These are phyloP conservation scores for Xylariaceae sp. DNA, from an alignment of 2,329 filamentous ascomycete species.

Conservation along the genomic window DNA sequence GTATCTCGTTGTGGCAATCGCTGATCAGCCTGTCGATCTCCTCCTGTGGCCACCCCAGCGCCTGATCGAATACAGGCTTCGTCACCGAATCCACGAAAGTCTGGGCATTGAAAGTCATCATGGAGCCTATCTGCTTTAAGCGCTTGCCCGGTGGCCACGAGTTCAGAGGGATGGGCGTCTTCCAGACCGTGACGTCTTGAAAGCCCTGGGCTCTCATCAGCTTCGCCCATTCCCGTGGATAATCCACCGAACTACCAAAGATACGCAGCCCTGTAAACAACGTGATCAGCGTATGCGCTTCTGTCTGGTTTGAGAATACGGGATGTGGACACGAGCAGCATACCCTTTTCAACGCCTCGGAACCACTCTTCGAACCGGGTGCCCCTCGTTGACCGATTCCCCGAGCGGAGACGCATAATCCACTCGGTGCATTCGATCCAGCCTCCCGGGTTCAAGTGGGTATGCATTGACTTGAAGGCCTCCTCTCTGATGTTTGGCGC, in stretches of 20 bases:
- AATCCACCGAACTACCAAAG: slow-evolving; percentile 26
- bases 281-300: too few species aligned
- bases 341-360: slow-evolving; percentile 21
- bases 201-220: slow-evolving; percentile 15
- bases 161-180: slow-evolving; percentile 21
- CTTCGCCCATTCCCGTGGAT: slow-evolving; percentile 20
- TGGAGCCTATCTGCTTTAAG: slow-evolving; percentile 23
- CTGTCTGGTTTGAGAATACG: too few species aligned
- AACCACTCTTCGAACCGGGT: too few species aligned
- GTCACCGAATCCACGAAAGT: slow-evolving; percentile 20
- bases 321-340: too few species aligned
- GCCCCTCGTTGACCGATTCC: slow-evolving; percentile 28
- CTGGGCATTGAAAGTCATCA: slow-evolving; percentile 26
- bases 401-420: slow-evolving; percentile 26
- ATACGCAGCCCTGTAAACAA: too few species aligned
- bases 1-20: slow-evolving; percentile 18
- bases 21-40: slow-evolving; percentile 13
- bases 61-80: slow-evolving; percentile 14
- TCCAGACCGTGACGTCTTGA: slow-evolving; percentile 13
- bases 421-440: slow-evolving; percentile 33
- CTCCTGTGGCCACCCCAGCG: slow-evolving; percentile 20
- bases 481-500: slow-evolving; percentile 16
- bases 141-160: slow-evolving; percentile 26
- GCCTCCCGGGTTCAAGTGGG: slow-evolving; percentile 29
- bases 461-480: slow-evolving; percentile 23